Percentiles rank a stretch among this genome's conserved stretches.
These are phyloP conservation scores for Hysterium pulicare DNA, from an alignment of 2,329 filamentous ascomycete species.

Conservation along the genomic window DNA sequence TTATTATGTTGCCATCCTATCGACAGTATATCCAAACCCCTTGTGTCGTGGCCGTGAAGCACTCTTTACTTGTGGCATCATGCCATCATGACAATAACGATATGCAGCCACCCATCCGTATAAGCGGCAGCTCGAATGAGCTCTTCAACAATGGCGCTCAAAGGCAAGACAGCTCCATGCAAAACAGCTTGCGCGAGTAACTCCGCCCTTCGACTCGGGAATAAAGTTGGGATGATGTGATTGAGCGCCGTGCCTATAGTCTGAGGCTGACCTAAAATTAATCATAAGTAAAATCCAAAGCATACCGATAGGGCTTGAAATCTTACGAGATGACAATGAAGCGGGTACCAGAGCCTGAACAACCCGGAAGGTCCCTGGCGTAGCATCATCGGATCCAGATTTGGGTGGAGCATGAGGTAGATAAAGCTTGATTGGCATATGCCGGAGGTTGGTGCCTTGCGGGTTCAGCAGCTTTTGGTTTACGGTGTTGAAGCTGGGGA, in stretches of 20 bases:
- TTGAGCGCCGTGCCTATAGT: constrained; percentile 78
- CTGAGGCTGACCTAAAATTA: constrained; percentile 56
- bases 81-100: constrained; percentile 71
- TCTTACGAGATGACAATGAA: constrained; percentile 37
- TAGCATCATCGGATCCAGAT: constrained; percentile 16
- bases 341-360: constrained; percentile 72
- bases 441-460: constrained; percentile 63
- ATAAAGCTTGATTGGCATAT: constrained; percentile 87
- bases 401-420: constrained; percentile 51
- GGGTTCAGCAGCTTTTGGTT: constrained; percentile 74
- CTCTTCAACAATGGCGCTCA: constrained; percentile 76
- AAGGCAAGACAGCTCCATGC: constrained; percentile 80
- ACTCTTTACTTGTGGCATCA: constrained; percentile 21
- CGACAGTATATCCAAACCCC: too few species aligned
- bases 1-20: too few species aligned
- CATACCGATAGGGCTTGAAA: constrained; percentile 6
- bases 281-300: neutral
- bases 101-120: constrained; percentile 85
- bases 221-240: constrained; percentile 71
- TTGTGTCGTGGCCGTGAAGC: too few species aligned
- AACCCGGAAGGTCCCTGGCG: constrained; percentile 43
- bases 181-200: constrained; percentile 80
- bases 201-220: constrained; percentile 80
- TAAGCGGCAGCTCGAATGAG: constrained; percentile 80
- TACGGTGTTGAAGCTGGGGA: constrained; percentile 67